Percentiles rank a stretch among this genome's conserved stretches.
These are phyloP conservation scores for Tylopilus rubrobrunneus DNA, from an alignment of 768 basidiomycete species.

Conservation along the genomic window DNA sequence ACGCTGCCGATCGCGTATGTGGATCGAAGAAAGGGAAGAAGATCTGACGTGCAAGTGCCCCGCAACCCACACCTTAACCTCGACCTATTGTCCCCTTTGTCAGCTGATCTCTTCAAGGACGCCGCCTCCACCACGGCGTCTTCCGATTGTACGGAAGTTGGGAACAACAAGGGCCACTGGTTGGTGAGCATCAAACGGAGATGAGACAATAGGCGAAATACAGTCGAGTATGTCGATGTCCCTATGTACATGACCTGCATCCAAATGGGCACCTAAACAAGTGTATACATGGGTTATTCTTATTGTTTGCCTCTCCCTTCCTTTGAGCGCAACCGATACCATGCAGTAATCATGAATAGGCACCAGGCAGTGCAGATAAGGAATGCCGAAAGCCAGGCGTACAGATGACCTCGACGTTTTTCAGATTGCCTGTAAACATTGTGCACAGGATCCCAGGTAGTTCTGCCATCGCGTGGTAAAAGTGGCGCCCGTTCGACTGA, in stretches of 20 bases:
- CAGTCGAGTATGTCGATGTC: background rate
- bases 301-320: constrained; percentile 25
- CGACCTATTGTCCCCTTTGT: constrained; percentile 17
- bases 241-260: background rate
- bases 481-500: constrained; percentile 14
- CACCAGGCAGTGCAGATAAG: constrained; percentile 56
- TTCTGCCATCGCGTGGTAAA: background rate
- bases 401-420: constrained; percentile 47
- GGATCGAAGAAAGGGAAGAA: constrained; percentile 13
- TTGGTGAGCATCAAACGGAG: constrained; percentile 25
- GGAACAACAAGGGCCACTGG: constrained; percentile 31
- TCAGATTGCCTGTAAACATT: constrained; percentile 30
- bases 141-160: constrained; percentile 31
- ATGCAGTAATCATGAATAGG: constrained; percentile 61
- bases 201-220: constrained; percentile 1
- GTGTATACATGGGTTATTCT: background rate
- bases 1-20: constrained; percentile 16
- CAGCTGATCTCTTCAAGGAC: constrained; percentile 23
- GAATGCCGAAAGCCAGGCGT: constrained; percentile 38
- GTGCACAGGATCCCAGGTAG: constrained; percentile 11
- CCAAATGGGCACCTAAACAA: too few species aligned
- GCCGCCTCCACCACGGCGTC: constrained; percentile 27
- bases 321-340: constrained; percentile 48
- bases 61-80: constrained; percentile 7
- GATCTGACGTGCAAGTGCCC: constrained; percentile 2